These are phyloP conservation scores for Prunus kanzakura DNA, from an alignment of 306 rosid genomes.

Conservation along the genomic window DNA sequence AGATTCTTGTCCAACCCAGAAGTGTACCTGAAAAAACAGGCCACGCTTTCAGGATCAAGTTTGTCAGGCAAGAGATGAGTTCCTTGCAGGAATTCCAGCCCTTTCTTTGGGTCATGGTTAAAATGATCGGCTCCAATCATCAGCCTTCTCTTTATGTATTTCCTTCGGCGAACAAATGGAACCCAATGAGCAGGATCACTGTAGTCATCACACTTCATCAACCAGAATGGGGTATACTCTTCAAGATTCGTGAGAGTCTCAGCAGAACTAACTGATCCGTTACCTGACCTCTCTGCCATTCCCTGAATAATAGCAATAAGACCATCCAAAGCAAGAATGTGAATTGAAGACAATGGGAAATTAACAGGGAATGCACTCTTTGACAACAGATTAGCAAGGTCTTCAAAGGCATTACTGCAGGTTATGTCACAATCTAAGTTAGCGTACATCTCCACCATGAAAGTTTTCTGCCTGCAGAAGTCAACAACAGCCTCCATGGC, in stretches of 20 bases:
- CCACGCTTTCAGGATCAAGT: conserved; percentile 99
- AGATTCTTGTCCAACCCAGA: conserved; percentile 98
- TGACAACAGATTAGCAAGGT: conserved; percentile 82
- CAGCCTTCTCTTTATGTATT: conserved; percentile 86
- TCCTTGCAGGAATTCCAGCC: conserved; percentile 95
- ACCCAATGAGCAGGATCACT: conserved; percentile 84
- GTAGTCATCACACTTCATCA: conserved; percentile 89
- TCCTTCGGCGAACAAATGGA: conserved; percentile 76
- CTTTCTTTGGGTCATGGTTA: conserved; percentile 96
- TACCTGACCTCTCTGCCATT: conserved; percentile 86
- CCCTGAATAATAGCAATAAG: conserved; percentile 95
- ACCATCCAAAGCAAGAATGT: conserved; percentile 91
- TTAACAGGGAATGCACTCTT: conserved; percentile 91
- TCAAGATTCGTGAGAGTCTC: conserved; percentile 59
- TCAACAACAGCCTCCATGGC: conserved; percentile 95
- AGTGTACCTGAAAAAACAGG: conserved; percentile 95
- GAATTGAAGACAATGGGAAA: conserved; percentile 80
- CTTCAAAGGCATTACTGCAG: conserved; percentile 93
- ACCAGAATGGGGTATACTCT: conserved; percentile 93
- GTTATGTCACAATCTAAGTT: conserved; percentile 94
- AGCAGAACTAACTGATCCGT: conserved; percentile 59
- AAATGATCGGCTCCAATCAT: conserved; percentile 99
- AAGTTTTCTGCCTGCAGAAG: conserved; percentile 88
- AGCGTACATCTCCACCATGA: conserved; percentile 93
- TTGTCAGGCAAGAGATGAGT: conserved; percentile 95